Evolutionary conservation across 1,284 basidiomycete genomes (phyloP).

Genomic region (Trichosporon coremiiforme): DNA sequence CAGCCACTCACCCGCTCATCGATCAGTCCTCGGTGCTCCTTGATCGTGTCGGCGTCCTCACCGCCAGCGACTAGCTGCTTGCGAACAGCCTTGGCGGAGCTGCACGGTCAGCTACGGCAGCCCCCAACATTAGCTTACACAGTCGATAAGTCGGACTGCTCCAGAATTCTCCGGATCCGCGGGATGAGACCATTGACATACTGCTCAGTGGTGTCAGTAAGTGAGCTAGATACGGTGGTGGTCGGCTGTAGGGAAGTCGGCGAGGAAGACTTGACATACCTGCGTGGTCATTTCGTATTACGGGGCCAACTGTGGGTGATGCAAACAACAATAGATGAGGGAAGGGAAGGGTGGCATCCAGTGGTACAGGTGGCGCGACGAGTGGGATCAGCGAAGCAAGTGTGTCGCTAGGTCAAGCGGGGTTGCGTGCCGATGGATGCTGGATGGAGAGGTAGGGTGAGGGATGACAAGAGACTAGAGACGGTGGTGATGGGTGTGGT

Average conservation of each 20-base stretch:
- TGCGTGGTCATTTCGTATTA: background rate
- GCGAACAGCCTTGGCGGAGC: constrained; percentile 54
- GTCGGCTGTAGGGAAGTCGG: background rate
- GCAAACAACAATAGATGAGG: background rate
- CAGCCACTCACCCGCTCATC: constrained; percentile 45
- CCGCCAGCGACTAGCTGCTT: constrained; percentile 50
- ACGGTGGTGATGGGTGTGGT: background rate
- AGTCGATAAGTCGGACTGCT: constrained; percentile 42
- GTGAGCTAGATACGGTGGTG: background rate
- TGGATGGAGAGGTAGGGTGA: background rate
- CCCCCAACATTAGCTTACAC: constrained; percentile 29
- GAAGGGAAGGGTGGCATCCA: background rate
- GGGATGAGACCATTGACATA: constrained; percentile 39
- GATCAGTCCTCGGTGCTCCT: constrained; percentile 46
- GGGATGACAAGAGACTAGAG: background rate
- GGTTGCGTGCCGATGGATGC: background rate
- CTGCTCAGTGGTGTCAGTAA: constrained; percentile 23
- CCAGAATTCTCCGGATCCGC: constrained; percentile 42
- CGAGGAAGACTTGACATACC: background rate
- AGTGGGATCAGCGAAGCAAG: background rate
- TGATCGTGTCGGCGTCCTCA: constrained; percentile 47
- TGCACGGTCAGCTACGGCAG: constrained; percentile 29
- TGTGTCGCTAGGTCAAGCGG: background rate
- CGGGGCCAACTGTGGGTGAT: background rate
- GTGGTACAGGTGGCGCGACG: background rate